Evolutionary conservation across 2,329 filamentous ascomycete genomes (phyloP), one percentile per base, ranked within the genome.

Genomic region (Scedosporium minutisporum): DNA sequence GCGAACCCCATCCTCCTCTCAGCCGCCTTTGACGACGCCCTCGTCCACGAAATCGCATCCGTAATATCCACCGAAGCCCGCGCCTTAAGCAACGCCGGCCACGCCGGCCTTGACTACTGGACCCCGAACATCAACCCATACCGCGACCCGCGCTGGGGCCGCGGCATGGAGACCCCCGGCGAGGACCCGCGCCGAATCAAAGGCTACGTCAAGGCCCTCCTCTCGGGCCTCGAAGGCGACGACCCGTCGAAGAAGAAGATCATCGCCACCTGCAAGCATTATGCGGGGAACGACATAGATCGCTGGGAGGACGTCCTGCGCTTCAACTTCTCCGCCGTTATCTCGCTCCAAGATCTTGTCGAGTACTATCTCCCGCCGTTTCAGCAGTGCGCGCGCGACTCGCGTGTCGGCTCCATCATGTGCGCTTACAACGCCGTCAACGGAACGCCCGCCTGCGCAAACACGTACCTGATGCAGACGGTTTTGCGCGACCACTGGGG

Each of bases 291-390:
- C 66, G 83, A 86, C 68, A 69, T 84, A 2, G 83, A 86, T 67
- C 63, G 68, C 23, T 80, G 78, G 73, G 68, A 71, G 38, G 71
- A 72, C 2, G 69, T 75, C 25, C 72, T 71, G n/a, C 74, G 81
- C 10, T 77, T 80, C 69, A 77, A 78, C 16, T 87, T 84, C 64
- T 77, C 87, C 68, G 79, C 85, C 5, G 74, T 78, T 12, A 81
- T 87, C 63, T 76, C 77, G 9, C 74, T 77, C 58, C 87, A 89
- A 66, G 87, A 90, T 64, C 73, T 90, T 4, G 78, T 81, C 0
- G 87, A 89, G 67, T 90, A 89, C 72, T 89, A 87, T 68, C 77
- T 87, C 48, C 85, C 83, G 1, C 80, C 85, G 0, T 90, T 90
- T 73, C 77, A 87, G 68, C 79, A 79, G 69, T 88, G 86, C 70